Conservation (phyloP, 2,329 filamentous ascomycete genomes). For the Fusarium protoensiforme region DNA sequence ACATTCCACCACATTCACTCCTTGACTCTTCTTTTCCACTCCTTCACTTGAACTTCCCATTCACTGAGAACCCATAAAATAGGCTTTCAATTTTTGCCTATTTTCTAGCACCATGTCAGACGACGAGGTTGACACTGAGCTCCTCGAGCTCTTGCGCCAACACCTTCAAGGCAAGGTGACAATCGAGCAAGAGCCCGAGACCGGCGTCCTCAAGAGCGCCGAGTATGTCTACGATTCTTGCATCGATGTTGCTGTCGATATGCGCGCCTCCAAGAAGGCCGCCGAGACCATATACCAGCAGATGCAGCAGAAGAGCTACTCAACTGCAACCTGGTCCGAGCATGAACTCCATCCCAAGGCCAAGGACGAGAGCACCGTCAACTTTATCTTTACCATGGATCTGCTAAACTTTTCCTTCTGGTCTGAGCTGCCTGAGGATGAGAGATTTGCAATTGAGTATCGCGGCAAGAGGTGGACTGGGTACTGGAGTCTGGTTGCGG, state of each 20-base stretch:
- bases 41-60: not conserved
- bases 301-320: constrained; percentile 88
- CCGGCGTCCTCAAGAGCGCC: constrained; percentile 83
- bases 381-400: constrained; percentile 98
- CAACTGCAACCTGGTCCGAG: constrained; percentile 84
- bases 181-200: constrained; percentile 73
- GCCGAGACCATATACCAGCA: constrained; percentile 81
- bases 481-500: constrained; percentile 93
- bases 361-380: constrained; percentile 82
- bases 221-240: constrained; percentile 92
- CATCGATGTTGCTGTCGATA: constrained; percentile 91
- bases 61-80: not conserved
- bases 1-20: constrained; percentile 17
- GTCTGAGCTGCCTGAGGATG: constrained; percentile 76
- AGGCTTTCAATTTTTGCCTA: not conserved
- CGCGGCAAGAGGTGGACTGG: constrained; percentile 86
- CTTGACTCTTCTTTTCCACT: constrained; percentile 10
- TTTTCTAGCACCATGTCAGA: constrained; percentile 75
- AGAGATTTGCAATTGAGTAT: constrained; percentile 87
- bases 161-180: constrained; percentile 73
- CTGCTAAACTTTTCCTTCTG: constrained; percentile 97
- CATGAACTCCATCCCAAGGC: constrained; percentile 90
- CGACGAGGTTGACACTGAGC: constrained; percentile 89
- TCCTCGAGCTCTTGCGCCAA: constrained; percentile 86
- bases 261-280: constrained; percentile 83